Evolutionary conservation across 1,139 yeast genomes (phyloP).

Genomic region (Barnettozyma hawaiiensis): DNA sequence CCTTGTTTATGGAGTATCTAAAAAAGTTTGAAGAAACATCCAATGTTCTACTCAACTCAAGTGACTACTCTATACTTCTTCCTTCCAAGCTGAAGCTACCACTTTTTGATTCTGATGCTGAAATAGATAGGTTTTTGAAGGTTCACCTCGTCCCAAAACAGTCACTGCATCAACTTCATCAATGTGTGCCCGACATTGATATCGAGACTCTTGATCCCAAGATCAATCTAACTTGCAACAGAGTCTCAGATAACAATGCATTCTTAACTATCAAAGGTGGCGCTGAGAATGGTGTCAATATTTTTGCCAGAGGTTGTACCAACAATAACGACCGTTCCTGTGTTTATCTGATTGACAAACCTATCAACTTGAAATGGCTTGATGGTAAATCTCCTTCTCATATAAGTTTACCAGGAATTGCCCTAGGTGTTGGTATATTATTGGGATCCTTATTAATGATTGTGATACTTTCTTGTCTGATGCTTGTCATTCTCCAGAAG

Average conservation of each 20-base stretch:
- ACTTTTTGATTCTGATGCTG: conserved; percentile 29
- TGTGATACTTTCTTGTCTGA: conserved; percentile 32
- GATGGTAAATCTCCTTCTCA: conserved; percentile 42
- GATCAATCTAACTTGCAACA: conserved; percentile 41
- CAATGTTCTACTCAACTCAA: conserved; percentile 18
- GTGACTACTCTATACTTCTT: conserved; percentile 57
- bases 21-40: conserved; percentile 26
- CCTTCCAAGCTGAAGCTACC: conserved; percentile 47
- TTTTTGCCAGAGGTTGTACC: conserved; percentile 64
- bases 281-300: conserved; percentile 58
- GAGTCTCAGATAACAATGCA: conserved; percentile 31
- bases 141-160: conserved; percentile 66
- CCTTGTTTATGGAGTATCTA: conserved; percentile 46
- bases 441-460: conserved; percentile 45
- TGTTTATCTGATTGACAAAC: conserved; percentile 66
- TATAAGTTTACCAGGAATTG: conserved; percentile 58
- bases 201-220: conserved; percentile 41
- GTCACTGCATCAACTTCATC: conserved; percentile 36
- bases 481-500: conserved; percentile 28
- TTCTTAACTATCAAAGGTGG: conserved; percentile 35
- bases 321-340: conserved; percentile 40
- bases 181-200: conserved; percentile 41
- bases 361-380: conserved; percentile 63
- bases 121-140: conserved; percentile 50
- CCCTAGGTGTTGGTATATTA: conserved; percentile 60